phyloP scores from a whole-genome alignment of 1,284 basidiomycete genomes.

The Ceratobasidium sp. region DNA sequence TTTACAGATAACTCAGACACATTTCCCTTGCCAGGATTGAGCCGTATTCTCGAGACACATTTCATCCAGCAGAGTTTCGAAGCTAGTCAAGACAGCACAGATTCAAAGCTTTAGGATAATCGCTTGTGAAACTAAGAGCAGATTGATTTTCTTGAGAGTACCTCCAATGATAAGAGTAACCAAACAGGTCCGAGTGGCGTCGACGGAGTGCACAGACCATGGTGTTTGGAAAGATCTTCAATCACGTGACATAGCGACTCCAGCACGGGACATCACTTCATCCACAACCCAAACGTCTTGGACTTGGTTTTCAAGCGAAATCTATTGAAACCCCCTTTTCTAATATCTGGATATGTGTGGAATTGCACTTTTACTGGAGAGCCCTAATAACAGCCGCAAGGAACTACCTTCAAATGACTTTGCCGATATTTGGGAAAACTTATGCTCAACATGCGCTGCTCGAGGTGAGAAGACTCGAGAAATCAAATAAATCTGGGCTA shows the following conservation, averaged over 20 bases:
- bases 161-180: background rate
- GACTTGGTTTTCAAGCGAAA: background rate
- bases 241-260: constrained; percentile 13
- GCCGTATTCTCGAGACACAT: constrained; percentile 18
- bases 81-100: background rate
- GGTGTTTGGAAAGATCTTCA: constrained; percentile 18
- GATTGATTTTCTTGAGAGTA: background rate
- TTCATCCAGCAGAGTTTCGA: constrained; percentile 26
- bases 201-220: background rate
- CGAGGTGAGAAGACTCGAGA: constrained; percentile 28
- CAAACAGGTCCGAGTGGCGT: background rate
- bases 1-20: background rate
- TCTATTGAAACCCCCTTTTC: background rate
- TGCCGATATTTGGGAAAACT: background rate
- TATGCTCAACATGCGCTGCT: constrained; percentile 30
- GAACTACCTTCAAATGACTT: background rate
- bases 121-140: background rate
- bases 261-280: too few relatives aligned
- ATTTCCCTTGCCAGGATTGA: background rate
- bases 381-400: background rate
- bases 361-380: constrained; percentile 6
- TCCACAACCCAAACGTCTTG: too few relatives aligned
- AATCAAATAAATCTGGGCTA: too few relatives aligned
- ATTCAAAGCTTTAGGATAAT: background rate
- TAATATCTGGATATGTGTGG: constrained; percentile 10